Evolutionary conservation across 306 rosid genomes (phyloP), one percentile per base, ranked within the genome.

Genomic region (Mimosa bimucronata): DNA sequence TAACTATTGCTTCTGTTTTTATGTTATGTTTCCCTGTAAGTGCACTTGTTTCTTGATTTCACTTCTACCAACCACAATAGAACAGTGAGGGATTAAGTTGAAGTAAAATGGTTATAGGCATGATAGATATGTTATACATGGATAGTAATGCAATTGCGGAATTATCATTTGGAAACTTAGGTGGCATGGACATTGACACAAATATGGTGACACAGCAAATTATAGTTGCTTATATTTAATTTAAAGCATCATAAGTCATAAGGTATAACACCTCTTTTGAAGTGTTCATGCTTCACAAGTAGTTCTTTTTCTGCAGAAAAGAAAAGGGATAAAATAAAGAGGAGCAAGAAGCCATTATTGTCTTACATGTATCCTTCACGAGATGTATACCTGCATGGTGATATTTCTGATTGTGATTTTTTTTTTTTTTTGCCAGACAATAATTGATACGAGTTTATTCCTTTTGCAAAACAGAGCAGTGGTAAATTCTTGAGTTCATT

Each of bases 401-500:
- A 72, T n/a, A 19, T 79, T 70, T 14, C 18, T 86, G 9, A 77
- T 72, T 74, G 44, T 11, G 9, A 13, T 14, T 19, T 40, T 29
- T 64, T 73, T 3, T 64, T 45, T 64, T 73, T 2, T 64, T 45
- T 81, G 38, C 5, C 55, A 91, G 96, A 79, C 78, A 71, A 71
- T 80, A 52, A 81, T 86, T 77, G 68, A 79, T 10, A 91, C 92
- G 14, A 88, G 91, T 48, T 25, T 91, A n/a, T 90, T 89, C 92
- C 81, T 94, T 76, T 40, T 90, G 62, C 97, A 91, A 90, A 94
- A 94, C 52, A 86, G 83, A 85, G 92, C 84, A 37, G 98, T 92
- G 95, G 98, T 95, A 91, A 85, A 15, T 74, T 19, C 53, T 83
- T 66, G 48, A 10, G 23, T 67, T 64, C 60, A 21, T 29, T 77